These are phyloP conservation scores for Bacidia rubella DNA, from an alignment of 495 filamentous ascomycete genomes.

Conservation along the genomic window DNA sequence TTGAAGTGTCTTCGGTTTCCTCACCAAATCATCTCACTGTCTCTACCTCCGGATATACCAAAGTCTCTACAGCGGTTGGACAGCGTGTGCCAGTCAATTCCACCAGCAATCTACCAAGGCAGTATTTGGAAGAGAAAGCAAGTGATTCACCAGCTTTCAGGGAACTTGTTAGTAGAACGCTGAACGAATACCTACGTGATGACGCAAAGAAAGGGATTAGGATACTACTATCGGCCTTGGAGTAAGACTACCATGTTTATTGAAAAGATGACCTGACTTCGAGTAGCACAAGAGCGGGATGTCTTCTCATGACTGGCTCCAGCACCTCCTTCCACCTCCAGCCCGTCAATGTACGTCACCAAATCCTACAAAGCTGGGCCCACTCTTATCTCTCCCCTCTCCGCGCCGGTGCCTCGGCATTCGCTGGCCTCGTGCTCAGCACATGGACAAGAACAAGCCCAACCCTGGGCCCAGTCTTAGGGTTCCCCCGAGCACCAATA, in stretches of 20 bases:
- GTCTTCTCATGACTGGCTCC: constrained; percentile 52
- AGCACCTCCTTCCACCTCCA: constrained; percentile 49
- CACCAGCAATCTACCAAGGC: constrained; percentile 20
- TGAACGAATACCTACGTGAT: constrained; percentile 30
- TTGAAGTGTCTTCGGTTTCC: constrained; percentile 23
- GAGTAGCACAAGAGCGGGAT: constrained; percentile 52
- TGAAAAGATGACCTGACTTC: not conserved
- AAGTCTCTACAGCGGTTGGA: constrained; percentile 22
- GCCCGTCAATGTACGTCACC: constrained; percentile 43
- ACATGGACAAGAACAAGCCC: constrained; percentile 49
- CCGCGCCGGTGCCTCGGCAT: constrained; percentile 39
- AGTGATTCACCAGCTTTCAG: constrained; percentile 36
- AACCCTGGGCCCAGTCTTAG: constrained; percentile 40
- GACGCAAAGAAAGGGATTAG: constrained; percentile 37
- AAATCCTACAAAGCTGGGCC: constrained; percentile 46
- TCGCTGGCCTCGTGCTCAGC: constrained; percentile 41
- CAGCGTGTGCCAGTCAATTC: constrained; percentile 22
- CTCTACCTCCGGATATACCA: constrained; percentile 25
- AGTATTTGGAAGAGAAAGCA: constrained; percentile 37
- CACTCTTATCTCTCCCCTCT: constrained; percentile 44
- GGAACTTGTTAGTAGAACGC: constrained; percentile 29
- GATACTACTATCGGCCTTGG: constrained; percentile 38
- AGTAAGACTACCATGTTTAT: constrained; percentile 27
- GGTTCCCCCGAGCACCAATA: constrained; percentile 46
- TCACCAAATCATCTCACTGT: constrained; percentile 14